Base-by-base conservation (phyloP, 108 stramenopile species). In the Skeletonema potamos region DNA sequence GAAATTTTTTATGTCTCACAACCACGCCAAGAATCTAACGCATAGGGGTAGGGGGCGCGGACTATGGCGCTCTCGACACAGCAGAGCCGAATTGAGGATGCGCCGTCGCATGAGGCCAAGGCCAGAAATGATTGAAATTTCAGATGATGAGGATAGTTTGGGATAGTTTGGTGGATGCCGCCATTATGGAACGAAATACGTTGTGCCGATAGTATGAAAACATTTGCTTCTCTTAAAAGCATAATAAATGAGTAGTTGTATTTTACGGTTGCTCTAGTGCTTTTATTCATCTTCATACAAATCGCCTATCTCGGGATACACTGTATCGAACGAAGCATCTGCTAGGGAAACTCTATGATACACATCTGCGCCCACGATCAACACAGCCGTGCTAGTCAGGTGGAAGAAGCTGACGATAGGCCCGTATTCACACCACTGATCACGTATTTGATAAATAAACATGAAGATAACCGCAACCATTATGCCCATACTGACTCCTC, bases 401-500 rank as follows among this genome's bases (percentile, higher is more conserved):
- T 92, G 84, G 36, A 90, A 74, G 30, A 77, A 79, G 48, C 88
- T 87, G 13, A 90, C 82, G 10, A 85, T 68, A 2, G 81, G 72
- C 15, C 90, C 90, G 54, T 89, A 90, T 62, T 86, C 87, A 62
- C 88, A 87, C 73, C 87, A 85, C 26, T 85, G 70, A 26, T 82
- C 88, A 9, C 77, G 67, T 59, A 87, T 66, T 57, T 94, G 87
- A 69, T 94, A 94, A 2, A 82, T 36, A 59, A 86, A 90, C 82
- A 94, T 83, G 39, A 74, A 60, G 5, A 86, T 29, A 6, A 89
- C 88, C 1, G 89, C 79, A 46, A 94, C 30, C 64, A 94, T 79
- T 43, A 94, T 91, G 1, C 91, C 93, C 66, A 88, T 89, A 32
- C 84, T 86, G 27, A 94, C 85, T 12, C 93, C 91, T 2, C 91